These are phyloP conservation scores for Persicaria maculosa DNA, from an alignment of 148 eudicot genomes.

Conservation along the genomic window DNA sequence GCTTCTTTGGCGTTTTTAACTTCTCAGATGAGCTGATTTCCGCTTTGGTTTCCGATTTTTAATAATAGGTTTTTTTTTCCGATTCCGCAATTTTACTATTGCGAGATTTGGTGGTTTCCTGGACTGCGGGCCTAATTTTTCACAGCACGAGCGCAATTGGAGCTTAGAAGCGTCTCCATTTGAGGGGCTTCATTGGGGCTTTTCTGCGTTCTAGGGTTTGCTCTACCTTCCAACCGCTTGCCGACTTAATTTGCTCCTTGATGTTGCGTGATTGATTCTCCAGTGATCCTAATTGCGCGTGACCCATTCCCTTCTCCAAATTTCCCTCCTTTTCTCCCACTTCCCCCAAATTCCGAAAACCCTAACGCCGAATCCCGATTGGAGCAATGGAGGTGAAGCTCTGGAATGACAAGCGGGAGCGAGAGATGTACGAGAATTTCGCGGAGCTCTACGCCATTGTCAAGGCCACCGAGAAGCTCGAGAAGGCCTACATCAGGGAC, in stretches of 20 bases:
- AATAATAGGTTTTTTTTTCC: no score
- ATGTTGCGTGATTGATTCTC: slow-evolving; percentile 7
- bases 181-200: no score
- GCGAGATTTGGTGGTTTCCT: no score
- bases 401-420: slow-evolving; percentile 82
- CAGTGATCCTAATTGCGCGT: slow-evolving; percentile 56
- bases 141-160: no score
- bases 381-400: slow-evolving; percentile 69
- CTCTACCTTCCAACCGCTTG: no score
- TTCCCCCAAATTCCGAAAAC: background rate
- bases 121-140: no score
- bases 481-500: slow-evolving; percentile 69
- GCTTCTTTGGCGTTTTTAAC: no score
- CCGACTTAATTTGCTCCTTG: background rate
- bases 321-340: slow-evolving; percentile 3
- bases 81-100: no score
- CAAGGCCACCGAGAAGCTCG: slow-evolving; percentile 77
- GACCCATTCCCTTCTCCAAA: slow-evolving; percentile 94
- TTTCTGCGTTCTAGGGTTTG: no score
- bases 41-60: no score
- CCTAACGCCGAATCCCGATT: slow-evolving; percentile 10
- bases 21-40: no score
- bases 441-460: slow-evolving; percentile 82
- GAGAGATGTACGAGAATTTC: slow-evolving; percentile 86
- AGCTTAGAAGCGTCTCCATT: no score